Conservation (phyloP, 1,284 basidiomycete species). For the Pseudozyma flocculosa region DNA sequence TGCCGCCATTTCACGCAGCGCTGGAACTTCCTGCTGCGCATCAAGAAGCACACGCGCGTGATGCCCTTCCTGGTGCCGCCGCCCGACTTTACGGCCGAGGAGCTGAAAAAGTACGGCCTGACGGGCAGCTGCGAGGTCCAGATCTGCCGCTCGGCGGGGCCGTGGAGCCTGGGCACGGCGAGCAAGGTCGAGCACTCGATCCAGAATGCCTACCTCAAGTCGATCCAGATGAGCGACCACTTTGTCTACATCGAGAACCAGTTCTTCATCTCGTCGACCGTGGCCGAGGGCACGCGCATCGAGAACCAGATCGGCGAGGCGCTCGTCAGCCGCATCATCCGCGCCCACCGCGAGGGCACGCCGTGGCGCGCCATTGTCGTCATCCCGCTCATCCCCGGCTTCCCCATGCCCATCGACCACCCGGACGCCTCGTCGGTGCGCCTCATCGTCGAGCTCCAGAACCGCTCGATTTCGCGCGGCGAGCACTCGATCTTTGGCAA, state of each 20-base stretch:
- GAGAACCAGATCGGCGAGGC: conserved; percentile 96
- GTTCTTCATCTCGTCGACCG: conserved; percentile 96
- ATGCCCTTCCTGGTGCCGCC: conserved; percentile 96
- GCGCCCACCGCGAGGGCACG: conserved; percentile 77
- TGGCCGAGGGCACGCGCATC: conserved; percentile 79
- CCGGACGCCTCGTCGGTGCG: conserved; percentile 84
- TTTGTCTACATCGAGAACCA: conserved; percentile 78
- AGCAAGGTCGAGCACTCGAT: conserved; percentile 87
- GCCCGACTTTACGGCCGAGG: conserved; percentile 82
- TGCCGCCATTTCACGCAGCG: conserved; percentile 93
- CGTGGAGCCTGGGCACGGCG: conserved; percentile 92
- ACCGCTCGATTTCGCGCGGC: conserved; percentile 85
- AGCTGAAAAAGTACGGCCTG: conserved; percentile 77
- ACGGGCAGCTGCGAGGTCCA: conserved; percentile 97
- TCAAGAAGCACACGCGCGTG: conserved; percentile 74
- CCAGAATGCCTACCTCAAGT: conserved; percentile 86
- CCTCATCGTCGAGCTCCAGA: conserved; percentile 59
- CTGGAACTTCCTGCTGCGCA: conserved; percentile 61
- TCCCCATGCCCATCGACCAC: conserved; percentile 89
- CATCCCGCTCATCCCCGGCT: conserved; percentile 89
- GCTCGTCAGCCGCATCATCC: conserved; percentile 84
- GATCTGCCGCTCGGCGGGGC: conserved; percentile 90
- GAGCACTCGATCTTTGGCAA: conserved; percentile 89
- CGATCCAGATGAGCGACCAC: conserved; percentile 88
- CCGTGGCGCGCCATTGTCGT: conserved; percentile 91